Evolutionary conservation across 2,329 filamentous ascomycete species (phyloP).

Genomic region (Alternaria sp.): DNA sequence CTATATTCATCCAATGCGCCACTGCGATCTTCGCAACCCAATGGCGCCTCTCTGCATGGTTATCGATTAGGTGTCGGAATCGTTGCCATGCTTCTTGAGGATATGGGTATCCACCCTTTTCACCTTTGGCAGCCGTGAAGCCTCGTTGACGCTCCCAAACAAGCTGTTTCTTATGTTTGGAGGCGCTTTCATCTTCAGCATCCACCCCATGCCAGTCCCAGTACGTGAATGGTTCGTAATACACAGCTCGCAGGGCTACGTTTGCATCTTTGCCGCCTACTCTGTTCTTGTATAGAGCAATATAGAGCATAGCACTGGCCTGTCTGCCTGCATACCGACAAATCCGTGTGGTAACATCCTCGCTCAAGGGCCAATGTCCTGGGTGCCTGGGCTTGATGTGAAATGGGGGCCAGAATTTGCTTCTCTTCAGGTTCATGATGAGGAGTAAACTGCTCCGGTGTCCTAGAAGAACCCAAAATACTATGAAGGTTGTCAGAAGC

Average conservation of each 20-base stretch:
- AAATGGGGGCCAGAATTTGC: neutral
- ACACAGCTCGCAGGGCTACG: slow-evolving; percentile 13
- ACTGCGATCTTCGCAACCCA: slow-evolving; percentile 36
- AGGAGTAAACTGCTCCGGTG: neutral
- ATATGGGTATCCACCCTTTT: slow-evolving; percentile 12
- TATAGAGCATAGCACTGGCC: slow-evolving; percentile 19
- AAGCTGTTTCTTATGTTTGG: slow-evolving; percentile 20
- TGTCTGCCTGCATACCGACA: slow-evolving; percentile 23
- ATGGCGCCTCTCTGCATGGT: slow-evolving; percentile 4
- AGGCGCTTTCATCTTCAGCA: slow-evolving; percentile 7
- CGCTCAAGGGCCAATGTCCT: slow-evolving; percentile 10
- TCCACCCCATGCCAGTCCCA: slow-evolving; percentile 34
- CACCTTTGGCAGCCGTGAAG: slow-evolving; percentile 14
- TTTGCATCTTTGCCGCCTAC: neutral
- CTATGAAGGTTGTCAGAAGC: neutral
- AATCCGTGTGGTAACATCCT: slow-evolving; percentile 2
- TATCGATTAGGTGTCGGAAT: slow-evolving; percentile 22
- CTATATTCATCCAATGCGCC: slow-evolving; percentile 32
- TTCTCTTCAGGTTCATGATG: neutral
- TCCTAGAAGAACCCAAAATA: neutral
- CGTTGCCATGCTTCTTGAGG: slow-evolving; percentile 26
- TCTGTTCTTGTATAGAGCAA: slow-evolving; percentile 15
- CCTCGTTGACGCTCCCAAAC: slow-evolving; percentile 28
- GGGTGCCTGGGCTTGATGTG: neutral
- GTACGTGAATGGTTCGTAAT: slow-evolving; percentile 38